Evolutionary conservation across 2,329 filamentous ascomycete genomes (phyloP).

Genomic region (Coleophoma eucalyptorum): DNA sequence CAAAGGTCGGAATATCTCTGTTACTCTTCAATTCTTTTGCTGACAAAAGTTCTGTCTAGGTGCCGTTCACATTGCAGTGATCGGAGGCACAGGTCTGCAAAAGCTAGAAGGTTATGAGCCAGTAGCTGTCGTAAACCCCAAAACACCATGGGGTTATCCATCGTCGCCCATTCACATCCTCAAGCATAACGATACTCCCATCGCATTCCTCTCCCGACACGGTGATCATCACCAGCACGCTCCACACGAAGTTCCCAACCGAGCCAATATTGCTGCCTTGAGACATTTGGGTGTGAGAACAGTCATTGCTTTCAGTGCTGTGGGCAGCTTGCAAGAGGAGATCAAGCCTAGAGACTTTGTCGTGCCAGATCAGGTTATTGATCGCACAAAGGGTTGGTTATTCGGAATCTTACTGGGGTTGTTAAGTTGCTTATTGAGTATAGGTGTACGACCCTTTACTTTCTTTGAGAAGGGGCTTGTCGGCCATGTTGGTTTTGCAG

Average conservation of each 20-base stretch:
- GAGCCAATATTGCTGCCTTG: slow-evolving; percentile 97
- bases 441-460: slow-evolving; percentile 79
- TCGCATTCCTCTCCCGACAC: slow-evolving; percentile 94
- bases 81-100: slow-evolving; percentile 89
- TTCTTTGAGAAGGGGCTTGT: slow-evolving; percentile 94
- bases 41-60: slow-evolving; percentile 34
- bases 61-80: slow-evolving; percentile 79
- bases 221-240: slow-evolving; percentile 84
- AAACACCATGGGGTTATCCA: slow-evolving; percentile 86
- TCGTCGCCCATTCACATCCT: slow-evolving; percentile 78
- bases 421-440: background rate
- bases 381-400: slow-evolving; percentile 75
- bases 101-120: slow-evolving; percentile 84
- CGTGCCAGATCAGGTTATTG: slow-evolving; percentile 92
- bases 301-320: slow-evolving; percentile 92
- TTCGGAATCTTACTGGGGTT: background rate
- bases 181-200: slow-evolving; percentile 74
- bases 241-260: slow-evolving; percentile 90
- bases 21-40: background rate
- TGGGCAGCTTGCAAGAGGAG: slow-evolving; percentile 86
- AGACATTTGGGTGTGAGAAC: slow-evolving; percentile 84
- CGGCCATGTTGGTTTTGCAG: slow-evolving; percentile 90
- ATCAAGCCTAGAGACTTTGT: slow-evolving; percentile 97
- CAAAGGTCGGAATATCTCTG: slow-evolving; percentile 11
- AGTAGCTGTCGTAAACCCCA: slow-evolving; percentile 70